These are phyloP conservation scores for Gloeophyllum trabeum DNA, from an alignment of 768 basidiomycete species.

Conservation along the genomic window DNA sequence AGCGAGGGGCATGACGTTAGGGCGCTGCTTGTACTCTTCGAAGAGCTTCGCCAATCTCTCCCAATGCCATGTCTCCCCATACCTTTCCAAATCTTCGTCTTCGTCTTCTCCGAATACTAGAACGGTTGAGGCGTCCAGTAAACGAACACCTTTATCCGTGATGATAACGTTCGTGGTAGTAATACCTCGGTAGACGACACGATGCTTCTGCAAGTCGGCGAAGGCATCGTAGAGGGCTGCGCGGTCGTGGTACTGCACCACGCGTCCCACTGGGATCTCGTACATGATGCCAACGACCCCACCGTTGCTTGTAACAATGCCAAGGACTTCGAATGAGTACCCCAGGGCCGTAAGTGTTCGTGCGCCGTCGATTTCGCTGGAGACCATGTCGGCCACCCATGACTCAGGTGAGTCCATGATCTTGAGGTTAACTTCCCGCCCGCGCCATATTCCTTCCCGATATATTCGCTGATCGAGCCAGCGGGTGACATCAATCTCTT, in stretches of 20 bases:
- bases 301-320: conserved; percentile 16
- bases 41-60: neutral
- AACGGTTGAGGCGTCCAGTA: conserved; percentile 12
- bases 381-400: neutral
- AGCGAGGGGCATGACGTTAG: neutral
- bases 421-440: neutral
- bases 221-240: conserved; percentile 17
- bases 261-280: conserved; percentile 18
- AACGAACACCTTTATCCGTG: conserved; percentile 18
- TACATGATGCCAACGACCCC: conserved; percentile 19
- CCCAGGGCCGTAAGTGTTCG: conserved; percentile 5
- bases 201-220: conserved; percentile 19
- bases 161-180: conserved; percentile 15
- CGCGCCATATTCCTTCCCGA: neutral
- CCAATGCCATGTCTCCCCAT: neutral
- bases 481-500: conserved; percentile 16
- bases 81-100: neutral
- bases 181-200: conserved; percentile 11
- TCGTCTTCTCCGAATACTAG: neutral
- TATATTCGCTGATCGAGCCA: conserved; percentile 9
- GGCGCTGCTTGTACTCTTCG: neutral
- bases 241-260: conserved; percentile 11
- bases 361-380: neutral
- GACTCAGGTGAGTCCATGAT: neutral
- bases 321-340: conserved; percentile 18